phyloP scores from a whole-genome alignment of 176 grass and related monocot genomes.

The Lolium perenne region DNA sequence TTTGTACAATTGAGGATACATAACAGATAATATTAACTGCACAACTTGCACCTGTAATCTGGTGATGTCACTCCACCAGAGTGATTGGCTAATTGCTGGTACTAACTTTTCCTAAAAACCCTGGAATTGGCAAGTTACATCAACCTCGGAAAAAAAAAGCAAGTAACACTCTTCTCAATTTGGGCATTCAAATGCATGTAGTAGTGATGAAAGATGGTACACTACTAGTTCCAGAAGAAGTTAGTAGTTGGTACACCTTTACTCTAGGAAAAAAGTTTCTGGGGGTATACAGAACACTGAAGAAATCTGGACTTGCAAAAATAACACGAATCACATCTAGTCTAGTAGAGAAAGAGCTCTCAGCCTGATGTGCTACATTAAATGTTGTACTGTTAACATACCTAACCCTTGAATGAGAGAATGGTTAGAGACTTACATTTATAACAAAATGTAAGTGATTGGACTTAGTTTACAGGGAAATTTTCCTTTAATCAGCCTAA shows the following conservation, averaged over 20 bases:
- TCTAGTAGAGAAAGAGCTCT: background rate
- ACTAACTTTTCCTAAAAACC: background rate
- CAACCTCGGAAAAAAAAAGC: no score
- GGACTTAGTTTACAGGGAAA: background rate
- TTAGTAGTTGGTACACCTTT: background rate
- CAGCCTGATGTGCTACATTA: conserved; percentile 7
- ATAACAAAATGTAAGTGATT: background rate
- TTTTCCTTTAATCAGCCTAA: background rate
- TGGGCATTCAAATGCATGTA: background rate
- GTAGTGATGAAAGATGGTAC: background rate
- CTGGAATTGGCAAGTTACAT: background rate
- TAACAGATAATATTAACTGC: background rate
- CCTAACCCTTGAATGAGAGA: conserved; percentile 31
- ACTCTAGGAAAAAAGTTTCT: background rate
- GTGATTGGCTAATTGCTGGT: background rate
- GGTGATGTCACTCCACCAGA: background rate
- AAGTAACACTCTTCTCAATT: background rate
- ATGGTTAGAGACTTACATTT: background rate
- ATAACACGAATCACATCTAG: background rate
- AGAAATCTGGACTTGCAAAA: background rate
- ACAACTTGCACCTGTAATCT: background rate
- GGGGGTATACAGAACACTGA: background rate
- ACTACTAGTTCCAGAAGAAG: conserved; percentile 1
- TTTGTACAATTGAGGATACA: background rate
- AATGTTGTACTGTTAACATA: conserved; percentile 33